These are phyloP conservation scores for Mortierella hygrophila DNA, from an alignment of 192 early-diverging fungal genomes.

Conservation along the genomic window DNA sequence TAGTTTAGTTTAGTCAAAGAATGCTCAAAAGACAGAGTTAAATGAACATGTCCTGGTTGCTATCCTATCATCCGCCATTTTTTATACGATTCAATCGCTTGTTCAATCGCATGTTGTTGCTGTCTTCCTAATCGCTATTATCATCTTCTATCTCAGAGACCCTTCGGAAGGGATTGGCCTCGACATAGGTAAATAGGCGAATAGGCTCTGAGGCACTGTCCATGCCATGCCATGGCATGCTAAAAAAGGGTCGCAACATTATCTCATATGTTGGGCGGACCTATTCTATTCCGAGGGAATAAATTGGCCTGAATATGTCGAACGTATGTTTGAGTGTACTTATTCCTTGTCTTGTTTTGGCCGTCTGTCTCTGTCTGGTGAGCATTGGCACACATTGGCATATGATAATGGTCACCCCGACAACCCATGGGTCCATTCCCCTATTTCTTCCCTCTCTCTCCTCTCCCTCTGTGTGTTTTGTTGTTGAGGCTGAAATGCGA, in stretches of 20 bases:
- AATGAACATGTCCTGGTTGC: not conserved
- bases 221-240: conserved; percentile 2
- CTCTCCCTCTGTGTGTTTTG: too few species aligned
- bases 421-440: conserved; percentile 28
- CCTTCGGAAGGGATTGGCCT: not conserved
- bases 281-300: conserved; percentile 10
- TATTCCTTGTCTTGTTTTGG: not conserved
- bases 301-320: not conserved
- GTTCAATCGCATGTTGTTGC: not conserved
- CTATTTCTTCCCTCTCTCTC: not conserved
- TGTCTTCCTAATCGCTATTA: not conserved
- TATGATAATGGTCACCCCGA: conserved; percentile 34
- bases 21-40: not conserved
- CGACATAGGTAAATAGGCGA: not conserved
- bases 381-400: conserved; percentile 52
- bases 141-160: not conserved
- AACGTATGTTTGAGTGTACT: too few species aligned
- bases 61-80: not conserved
- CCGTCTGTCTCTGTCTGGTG: conserved; percentile 25
- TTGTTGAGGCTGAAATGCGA: not conserved
- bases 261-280: not conserved
- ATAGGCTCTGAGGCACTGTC: not conserved
- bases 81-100: not conserved
- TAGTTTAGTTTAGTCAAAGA: not conserved
- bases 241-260: not conserved